These are phyloP conservation scores for Arachis stenosperma DNA, from an alignment of 306 rosid genomes.

Conservation along the genomic window DNA sequence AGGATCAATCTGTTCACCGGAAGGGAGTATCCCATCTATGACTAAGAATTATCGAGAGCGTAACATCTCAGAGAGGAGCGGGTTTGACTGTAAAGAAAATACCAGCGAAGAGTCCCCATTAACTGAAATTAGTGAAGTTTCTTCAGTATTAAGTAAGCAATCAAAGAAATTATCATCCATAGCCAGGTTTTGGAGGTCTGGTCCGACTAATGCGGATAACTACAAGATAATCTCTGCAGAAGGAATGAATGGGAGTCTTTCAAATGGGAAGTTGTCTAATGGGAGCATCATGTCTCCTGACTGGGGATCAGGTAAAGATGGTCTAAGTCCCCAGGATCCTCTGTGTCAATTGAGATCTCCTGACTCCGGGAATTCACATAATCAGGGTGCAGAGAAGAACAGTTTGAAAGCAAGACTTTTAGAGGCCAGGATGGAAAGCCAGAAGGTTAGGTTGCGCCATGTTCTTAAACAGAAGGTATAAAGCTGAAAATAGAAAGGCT, in stretches of 20 bases:
- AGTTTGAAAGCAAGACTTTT: conserved; percentile 85
- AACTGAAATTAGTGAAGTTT: conserved; percentile 78
- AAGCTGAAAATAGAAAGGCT: conserved; percentile 33
- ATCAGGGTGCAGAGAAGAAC: conserved; percentile 70
- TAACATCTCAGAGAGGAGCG: conserved; percentile 62
- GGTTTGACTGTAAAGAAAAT: conserved; percentile 75
- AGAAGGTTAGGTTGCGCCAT: conserved; percentile 82
- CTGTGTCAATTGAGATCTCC: conserved; percentile 75
- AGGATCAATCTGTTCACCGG: conserved; percentile 59
- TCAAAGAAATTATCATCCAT: conserved; percentile 75
- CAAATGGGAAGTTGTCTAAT: conserved; percentile 73
- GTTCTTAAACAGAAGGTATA: conserved; percentile 87
- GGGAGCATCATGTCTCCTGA: conserved; percentile 69
- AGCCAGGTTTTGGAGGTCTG: conserved; percentile 79
- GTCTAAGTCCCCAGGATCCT: conserved; percentile 72
- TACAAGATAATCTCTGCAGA: conserved; percentile 65
- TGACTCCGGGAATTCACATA: conserved; percentile 55
- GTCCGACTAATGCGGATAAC: conserved; percentile 66
- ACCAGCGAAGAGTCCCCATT: conserved; percentile 63
- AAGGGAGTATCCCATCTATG: conserved; percentile 67
- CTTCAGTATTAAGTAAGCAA: conserved; percentile 64
- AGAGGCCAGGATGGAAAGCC: conserved; percentile 91
- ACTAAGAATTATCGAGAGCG: conserved; percentile 63
- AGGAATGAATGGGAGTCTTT: conserved; percentile 70
- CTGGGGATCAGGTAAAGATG: conserved; percentile 56